Conservation (phyloP, 1,139 yeast species). For the Hansenula anomala region DNA sequence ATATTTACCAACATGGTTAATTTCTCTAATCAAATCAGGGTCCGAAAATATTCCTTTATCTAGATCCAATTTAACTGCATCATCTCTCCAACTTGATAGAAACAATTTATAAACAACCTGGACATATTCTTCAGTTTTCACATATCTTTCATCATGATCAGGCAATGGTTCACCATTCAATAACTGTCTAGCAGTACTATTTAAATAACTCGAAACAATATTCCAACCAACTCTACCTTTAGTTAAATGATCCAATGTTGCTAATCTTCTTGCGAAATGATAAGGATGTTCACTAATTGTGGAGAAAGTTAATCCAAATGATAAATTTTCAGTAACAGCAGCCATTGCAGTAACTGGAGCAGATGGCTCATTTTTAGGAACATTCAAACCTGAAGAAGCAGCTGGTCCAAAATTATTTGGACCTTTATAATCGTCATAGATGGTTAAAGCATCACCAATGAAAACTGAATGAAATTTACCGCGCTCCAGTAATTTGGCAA, state of each 20-base stretch:
- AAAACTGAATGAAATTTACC: constrained; percentile 38
- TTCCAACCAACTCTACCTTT: constrained; percentile 39
- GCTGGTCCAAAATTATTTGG: constrained; percentile 30
- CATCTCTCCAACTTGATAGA: constrained; percentile 37
- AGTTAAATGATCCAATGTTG: constrained; percentile 35
- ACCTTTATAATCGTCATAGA: constrained; percentile 31
- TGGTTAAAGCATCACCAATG: constrained; percentile 37
- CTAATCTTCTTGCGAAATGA: constrained; percentile 34
- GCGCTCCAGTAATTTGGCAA: constrained; percentile 35
- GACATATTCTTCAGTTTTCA: constrained; percentile 32
- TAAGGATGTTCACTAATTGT: constrained; percentile 38
- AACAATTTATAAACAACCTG: constrained; percentile 32
- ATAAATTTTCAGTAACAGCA: constrained; percentile 30
- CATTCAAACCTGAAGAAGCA: constrained; percentile 32
- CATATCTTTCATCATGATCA: constrained; percentile 34
- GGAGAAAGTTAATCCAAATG: constrained; percentile 34
- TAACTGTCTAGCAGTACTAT: constrained; percentile 30
- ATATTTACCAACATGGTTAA: constrained; percentile 31
- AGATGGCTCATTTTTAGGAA: constrained; percentile 32
- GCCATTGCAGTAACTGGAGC: constrained; percentile 35
- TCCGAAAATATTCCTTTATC: constrained; percentile 29
- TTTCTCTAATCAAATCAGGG: constrained; percentile 29
- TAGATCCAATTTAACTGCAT: constrained; percentile 28
- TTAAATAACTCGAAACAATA: constrained; percentile 34
- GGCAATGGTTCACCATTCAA: constrained; percentile 29